Evolutionary conservation across 1,139 yeast genomes (phyloP).

Genomic region (Magnusiomyces sp.): DNA sequence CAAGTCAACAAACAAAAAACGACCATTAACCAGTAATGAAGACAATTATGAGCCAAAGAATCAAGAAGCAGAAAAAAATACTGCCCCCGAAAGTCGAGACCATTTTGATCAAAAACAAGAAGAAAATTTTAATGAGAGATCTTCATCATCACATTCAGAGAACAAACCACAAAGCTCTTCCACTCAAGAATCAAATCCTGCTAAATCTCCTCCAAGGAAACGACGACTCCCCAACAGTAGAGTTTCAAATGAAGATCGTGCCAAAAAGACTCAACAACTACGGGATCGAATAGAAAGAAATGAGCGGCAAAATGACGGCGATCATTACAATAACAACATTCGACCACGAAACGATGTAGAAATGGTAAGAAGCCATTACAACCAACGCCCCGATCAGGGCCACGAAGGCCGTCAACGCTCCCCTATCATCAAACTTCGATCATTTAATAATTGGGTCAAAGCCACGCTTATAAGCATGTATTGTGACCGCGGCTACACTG

Average conservation of each 20-base stretch:
- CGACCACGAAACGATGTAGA: slow-evolving; percentile 23
- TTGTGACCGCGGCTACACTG: slow-evolving; percentile 41
- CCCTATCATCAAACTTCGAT: slow-evolving; percentile 76
- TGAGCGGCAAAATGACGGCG: slow-evolving; percentile 17
- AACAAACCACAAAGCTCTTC: neutral
- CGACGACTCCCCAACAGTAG: slow-evolving; percentile 21
- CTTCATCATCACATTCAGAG: neutral
- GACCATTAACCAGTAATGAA: neutral
- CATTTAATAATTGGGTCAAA: slow-evolving; percentile 87
- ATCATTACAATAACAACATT: slow-evolving; percentile 16
- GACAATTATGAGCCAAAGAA: neutral
- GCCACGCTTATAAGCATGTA: slow-evolving; percentile 72
- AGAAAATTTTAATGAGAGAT: neutral
- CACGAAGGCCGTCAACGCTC: slow-evolving; percentile 60
- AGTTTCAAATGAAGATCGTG: slow-evolving; percentile 20
- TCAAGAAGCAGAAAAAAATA: neutral
- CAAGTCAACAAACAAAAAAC: neutral
- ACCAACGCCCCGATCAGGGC: slow-evolving; percentile 70
- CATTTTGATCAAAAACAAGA: neutral
- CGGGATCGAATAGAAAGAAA: slow-evolving; percentile 19
- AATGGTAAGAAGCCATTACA: slow-evolving; percentile 73
- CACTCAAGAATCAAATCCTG: neutral
- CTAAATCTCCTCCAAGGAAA: slow-evolving; percentile 19
- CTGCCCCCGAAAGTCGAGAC: neutral
- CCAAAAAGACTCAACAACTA: slow-evolving; percentile 17